A percentile compares a stretch with the other conserved stretches of the same genome.
phyloP scores from a whole-genome alignment of 768 basidiomycete species.

The Amanita exitialis region DNA sequence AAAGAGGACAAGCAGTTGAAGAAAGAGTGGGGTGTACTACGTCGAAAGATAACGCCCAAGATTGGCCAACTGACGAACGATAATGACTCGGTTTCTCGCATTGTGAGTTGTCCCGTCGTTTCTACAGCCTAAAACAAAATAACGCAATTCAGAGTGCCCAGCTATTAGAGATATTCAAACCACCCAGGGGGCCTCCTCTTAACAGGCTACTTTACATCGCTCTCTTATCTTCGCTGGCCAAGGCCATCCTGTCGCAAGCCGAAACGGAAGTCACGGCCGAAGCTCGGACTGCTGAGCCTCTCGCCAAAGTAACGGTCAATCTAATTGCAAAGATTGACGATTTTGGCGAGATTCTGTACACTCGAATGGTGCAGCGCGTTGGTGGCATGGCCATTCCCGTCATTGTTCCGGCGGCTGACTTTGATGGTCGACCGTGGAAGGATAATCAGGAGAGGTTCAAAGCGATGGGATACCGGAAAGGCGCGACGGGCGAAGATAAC shows the following conservation, averaged over 20 bases:
- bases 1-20: conserved; percentile 48
- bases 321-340: conserved; percentile 48
- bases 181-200: conserved; percentile 18
- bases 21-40: conserved; percentile 52
- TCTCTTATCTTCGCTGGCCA: conserved; percentile 79
- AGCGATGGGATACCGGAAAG: conserved; percentile 46
- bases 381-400: conserved; percentile 83
- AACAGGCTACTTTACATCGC: conserved; percentile 52
- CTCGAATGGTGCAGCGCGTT: conserved; percentile 76
- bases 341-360: conserved; percentile 72
- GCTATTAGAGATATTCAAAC: conserved; percentile 25
- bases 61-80: conserved; percentile 84
- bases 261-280: conserved; percentile 90
- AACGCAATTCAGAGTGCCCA: conserved; percentile 23
- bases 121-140: neutral
- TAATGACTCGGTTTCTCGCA: conserved; percentile 42
- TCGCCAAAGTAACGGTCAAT: conserved; percentile 67
- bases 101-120: conserved; percentile 35
- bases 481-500: conserved; percentile 23
- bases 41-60: conserved; percentile 77
- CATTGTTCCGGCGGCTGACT: conserved; percentile 42
- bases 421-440: conserved; percentile 37
- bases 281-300: conserved; percentile 72
- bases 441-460: conserved; percentile 30
- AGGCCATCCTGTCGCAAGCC: conserved; percentile 82